Base-by-base conservation (phyloP, 768 basidiomycete species). In the Tremella yokohamensis region DNA sequence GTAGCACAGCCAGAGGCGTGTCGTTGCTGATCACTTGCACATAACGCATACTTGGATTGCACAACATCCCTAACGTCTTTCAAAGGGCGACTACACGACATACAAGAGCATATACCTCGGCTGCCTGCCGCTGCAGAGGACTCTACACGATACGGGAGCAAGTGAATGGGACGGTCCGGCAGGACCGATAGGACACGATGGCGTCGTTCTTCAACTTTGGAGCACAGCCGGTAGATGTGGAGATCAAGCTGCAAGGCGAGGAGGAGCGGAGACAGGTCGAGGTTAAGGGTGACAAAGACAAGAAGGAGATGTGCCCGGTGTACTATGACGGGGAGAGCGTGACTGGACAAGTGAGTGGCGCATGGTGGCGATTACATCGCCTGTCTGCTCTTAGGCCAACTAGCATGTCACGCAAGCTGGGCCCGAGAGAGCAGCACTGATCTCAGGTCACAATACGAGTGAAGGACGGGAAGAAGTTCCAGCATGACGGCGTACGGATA, bases 261-360 rank as follows among this genome's bases (percentile, higher is more conserved):
- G 89, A 96, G 37, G 79, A 84, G 45, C 82, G 93, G 61, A 92
- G 90, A 76, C 87, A 88, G 63, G 85, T 94, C 2, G 94, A 97
- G 47, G 82, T 87, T 65, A 96, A 96, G 79, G 80, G 82, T 25
- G 91, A 93, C 62, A 92, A 93, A 78, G 92, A 94, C 47, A 86
- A 87, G 75, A 81, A 81, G 58, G 82, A 87, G 51, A 65, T 87
- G 57, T 90, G 87, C 81, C 91, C 93, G 1, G 87, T 98, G 6
- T 97, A 90, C 76, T 93, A 89, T 73, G 96, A 98, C 76, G 96
- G 94, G 6, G 94, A 98, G 72, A 85, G 87, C n/a, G 82, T 98
- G 34, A 73, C 81, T 16, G 93, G 96, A 2, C 86, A 89, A 84
- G 92, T 92, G 51, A 68, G 75, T 63, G 26, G 18, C 18, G 18